phyloP scores from a whole-genome alignment of 768 basidiomycete species.

The Rhizopogon vulgaris region DNA sequence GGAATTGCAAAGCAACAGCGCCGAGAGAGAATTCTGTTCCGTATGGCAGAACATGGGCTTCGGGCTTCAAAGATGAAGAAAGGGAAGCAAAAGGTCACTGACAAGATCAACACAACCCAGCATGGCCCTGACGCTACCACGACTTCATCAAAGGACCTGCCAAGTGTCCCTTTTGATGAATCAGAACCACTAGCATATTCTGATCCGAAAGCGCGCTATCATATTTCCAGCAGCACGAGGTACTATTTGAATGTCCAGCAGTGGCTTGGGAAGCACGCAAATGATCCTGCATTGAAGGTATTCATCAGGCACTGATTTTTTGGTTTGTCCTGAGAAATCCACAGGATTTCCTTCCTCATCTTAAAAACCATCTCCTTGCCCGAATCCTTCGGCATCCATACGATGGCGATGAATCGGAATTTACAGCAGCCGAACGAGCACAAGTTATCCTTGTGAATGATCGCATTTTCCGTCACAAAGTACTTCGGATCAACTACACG shows the following conservation, averaged over 20 bases:
- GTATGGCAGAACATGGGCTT: not conserved
- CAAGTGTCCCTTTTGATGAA: no score
- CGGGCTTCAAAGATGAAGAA: no score
- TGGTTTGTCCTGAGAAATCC: no score
- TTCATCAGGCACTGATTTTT: no score
- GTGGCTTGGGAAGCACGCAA: not conserved
- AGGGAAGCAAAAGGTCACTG: no score
- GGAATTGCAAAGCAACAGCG: conserved; percentile 22
- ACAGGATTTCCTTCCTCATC: conserved; percentile 26
- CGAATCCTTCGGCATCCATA: conserved; percentile 1
- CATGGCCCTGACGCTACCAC: no score
- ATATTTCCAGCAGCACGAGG: conserved; percentile 10
- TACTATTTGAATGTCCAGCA: conserved; percentile 1
- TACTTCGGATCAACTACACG: conserved; percentile 25
- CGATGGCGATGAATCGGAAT: conserved; percentile 10
- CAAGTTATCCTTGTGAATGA: conserved; percentile 21
- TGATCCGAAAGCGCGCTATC: no score
- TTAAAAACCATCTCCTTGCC: conserved; percentile 9
- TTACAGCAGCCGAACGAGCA: conserved; percentile 16
- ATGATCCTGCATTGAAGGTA: conserved; percentile 9
- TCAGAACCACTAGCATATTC: no score
- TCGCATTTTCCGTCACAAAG: conserved; percentile 27
- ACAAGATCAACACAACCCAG: no score
- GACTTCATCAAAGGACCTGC: no score
- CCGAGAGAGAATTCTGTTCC: conserved; percentile 11